Evolutionary conservation across 1,139 yeast genomes (phyloP).

Genomic region (Yamadazyma triangularis): DNA sequence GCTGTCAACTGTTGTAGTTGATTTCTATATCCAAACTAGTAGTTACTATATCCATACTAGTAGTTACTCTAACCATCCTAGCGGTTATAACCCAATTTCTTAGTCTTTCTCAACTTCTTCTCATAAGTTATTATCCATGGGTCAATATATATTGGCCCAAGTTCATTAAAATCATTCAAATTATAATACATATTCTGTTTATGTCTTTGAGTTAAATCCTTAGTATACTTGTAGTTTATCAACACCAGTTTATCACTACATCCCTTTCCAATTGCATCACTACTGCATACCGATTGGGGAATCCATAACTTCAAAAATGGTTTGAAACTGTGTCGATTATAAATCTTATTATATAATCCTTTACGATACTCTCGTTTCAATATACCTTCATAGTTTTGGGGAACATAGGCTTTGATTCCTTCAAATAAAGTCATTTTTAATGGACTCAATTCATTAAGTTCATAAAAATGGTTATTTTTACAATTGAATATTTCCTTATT

Average conservation of each 20-base stretch:
- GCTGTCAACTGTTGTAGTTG: too few species aligned
- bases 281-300: conserved; percentile 17
- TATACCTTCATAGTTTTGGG: conserved; percentile 28
- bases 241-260: conserved; percentile 17
- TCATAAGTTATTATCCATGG: conserved; percentile 3
- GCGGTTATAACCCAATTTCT: too few species aligned
- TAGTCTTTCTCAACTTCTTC: background rate
- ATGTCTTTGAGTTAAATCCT: conserved; percentile 12
- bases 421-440: conserved; percentile 46
- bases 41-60: too few species aligned
- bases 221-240: conserved; percentile 15
- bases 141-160: conserved; percentile 3
- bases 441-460: conserved; percentile 40
- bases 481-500: conserved; percentile 38
- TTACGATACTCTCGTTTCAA: conserved; percentile 40
- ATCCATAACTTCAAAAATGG: conserved; percentile 31
- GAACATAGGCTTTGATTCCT: conserved; percentile 48
- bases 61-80: too few species aligned
- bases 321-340: conserved; percentile 24
- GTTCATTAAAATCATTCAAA: conserved; percentile 3
- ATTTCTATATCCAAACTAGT: too few species aligned
- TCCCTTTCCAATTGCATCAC: conserved; percentile 16
- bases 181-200: conserved; percentile 10
- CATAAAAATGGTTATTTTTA: conserved; percentile 49
- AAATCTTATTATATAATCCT: conserved; percentile 13